Evolutionary conservation across 768 basidiomycete species (phyloP).

Genomic region (Mycena leptocephala): DNA sequence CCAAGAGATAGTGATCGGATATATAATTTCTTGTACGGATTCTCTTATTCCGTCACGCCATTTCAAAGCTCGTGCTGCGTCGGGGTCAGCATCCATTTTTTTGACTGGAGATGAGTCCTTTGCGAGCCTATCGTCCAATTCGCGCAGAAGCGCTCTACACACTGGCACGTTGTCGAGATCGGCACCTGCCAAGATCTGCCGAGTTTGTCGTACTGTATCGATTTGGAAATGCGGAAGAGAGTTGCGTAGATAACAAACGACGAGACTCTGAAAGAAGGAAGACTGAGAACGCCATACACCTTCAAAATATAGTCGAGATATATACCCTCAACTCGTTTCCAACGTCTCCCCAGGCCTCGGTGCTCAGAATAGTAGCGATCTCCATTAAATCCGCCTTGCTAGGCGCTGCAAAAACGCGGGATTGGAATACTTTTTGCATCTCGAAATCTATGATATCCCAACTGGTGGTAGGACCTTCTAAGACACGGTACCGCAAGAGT

Average conservation of each 20-base stretch:
- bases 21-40: slow-evolving; percentile 58
- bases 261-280: slow-evolving; percentile 37
- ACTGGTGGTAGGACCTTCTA: slow-evolving; percentile 55
- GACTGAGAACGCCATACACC: slow-evolving; percentile 20
- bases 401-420: slow-evolving; percentile 38
- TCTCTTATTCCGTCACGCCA: slow-evolving; percentile 55
- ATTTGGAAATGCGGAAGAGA: slow-evolving; percentile 48
- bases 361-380: slow-evolving; percentile 57
- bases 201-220: slow-evolving; percentile 40
- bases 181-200: slow-evolving; percentile 29
- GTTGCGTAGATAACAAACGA: slow-evolving; percentile 48
- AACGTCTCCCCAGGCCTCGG: slow-evolving; percentile 54
- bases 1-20: slow-evolving; percentile 66
- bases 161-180: slow-evolving; percentile 18
- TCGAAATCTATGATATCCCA: slow-evolving; percentile 55
- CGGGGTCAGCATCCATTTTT: background rate
- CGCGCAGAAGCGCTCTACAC: slow-evolving; percentile 11
- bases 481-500: slow-evolving; percentile 62
- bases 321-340: slow-evolving; percentile 51
- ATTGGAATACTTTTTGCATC: slow-evolving; percentile 43
- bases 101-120: background rate
- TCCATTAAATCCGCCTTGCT: slow-evolving; percentile 52
- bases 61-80: slow-evolving; percentile 7
- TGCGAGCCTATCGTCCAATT: slow-evolving; percentile 22
- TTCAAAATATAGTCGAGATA: slow-evolving; percentile 24